phyloP scores from a whole-genome alignment of 2,329 filamentous ascomycete species.

The Neopestalotiopsis rosae region DNA sequence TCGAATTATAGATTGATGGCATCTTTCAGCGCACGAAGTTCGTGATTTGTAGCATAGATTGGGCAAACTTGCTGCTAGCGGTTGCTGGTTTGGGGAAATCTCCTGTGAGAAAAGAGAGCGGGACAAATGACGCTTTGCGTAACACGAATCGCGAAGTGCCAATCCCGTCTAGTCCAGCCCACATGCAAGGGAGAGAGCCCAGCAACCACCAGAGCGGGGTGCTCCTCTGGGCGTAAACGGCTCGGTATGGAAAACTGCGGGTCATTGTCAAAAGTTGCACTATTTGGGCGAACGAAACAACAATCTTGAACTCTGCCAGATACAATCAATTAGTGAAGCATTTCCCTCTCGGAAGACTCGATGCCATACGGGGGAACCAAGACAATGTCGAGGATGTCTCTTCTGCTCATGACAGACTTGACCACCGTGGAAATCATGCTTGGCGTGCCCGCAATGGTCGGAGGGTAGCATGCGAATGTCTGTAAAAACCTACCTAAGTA shows the following conservation, averaged over 20 bases:
- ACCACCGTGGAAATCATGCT: too few species aligned
- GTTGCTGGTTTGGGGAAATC: background rate
- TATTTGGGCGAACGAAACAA: background rate
- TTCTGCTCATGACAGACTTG: too few species aligned
- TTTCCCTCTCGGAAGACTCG: too few species aligned
- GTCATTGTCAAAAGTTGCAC: conserved; percentile 21
- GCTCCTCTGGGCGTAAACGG: conserved; percentile 13
- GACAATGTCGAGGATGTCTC: too few species aligned
- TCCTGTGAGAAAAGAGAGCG: background rate
- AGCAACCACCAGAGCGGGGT: background rate
- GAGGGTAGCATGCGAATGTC: too few species aligned
- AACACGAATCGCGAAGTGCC: background rate
- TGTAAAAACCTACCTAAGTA: background rate
- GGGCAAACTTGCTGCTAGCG: background rate
- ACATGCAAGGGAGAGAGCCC: background rate
- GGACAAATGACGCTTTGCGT: background rate
- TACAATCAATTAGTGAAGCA: too few species aligned
- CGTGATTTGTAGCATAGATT: background rate
- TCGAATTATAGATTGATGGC: background rate
- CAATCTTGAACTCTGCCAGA: too few species aligned
- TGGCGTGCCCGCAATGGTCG: too few species aligned
- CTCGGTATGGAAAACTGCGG: conserved; percentile 30
- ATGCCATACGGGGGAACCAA: too few species aligned
- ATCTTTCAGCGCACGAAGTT: background rate
- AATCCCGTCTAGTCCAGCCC: background rate